phyloP scores from a whole-genome alignment of 1,284 basidiomycete species.

The Tremellales sp. region DNA sequence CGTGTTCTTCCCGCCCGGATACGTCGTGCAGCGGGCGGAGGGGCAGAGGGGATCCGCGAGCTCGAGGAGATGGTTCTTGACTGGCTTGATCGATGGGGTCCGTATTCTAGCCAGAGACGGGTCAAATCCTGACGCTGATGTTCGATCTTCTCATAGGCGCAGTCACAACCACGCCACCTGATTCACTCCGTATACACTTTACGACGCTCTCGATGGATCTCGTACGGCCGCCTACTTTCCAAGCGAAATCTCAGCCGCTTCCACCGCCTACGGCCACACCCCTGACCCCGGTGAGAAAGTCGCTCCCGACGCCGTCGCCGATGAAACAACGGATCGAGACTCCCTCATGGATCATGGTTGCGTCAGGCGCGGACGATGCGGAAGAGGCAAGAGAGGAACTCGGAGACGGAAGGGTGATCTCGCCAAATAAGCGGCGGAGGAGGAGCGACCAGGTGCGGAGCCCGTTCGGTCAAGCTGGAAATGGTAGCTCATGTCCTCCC shows the following conservation, averaged over 20 bases:
- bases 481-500: slow-evolving; percentile 7
- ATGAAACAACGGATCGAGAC: slow-evolving; percentile 35
- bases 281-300: slow-evolving; percentile 14
- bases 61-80: slow-evolving; percentile 79
- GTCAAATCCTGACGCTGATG: slow-evolving; percentile 6
- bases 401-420: slow-evolving; percentile 9
- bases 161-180: slow-evolving; percentile 64
- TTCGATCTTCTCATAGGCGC: slow-evolving; percentile 56
- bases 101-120: slow-evolving; percentile 43
- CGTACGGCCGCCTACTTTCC: slow-evolving; percentile 17
- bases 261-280: slow-evolving; percentile 15
- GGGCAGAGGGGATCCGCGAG: slow-evolving; percentile 55
- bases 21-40: slow-evolving; percentile 68
- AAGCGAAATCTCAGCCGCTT: slow-evolving; percentile 2
- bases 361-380: slow-evolving; percentile 37
- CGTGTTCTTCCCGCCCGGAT: slow-evolving; percentile 74
- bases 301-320: background rate
- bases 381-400: slow-evolving; percentile 43
- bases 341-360: slow-evolving; percentile 36
- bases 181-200: slow-evolving; percentile 61
- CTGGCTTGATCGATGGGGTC: slow-evolving; percentile 70
- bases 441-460: slow-evolving; percentile 63
- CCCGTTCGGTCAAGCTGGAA: slow-evolving; percentile 10
- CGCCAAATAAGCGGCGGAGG: slow-evolving; percentile 1
- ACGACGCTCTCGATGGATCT: slow-evolving; percentile 54